These are phyloP conservation scores for Pyrenochaeta sp. DNA, from an alignment of 2,329 filamentous ascomycete genomes.

Conservation along the genomic window DNA sequence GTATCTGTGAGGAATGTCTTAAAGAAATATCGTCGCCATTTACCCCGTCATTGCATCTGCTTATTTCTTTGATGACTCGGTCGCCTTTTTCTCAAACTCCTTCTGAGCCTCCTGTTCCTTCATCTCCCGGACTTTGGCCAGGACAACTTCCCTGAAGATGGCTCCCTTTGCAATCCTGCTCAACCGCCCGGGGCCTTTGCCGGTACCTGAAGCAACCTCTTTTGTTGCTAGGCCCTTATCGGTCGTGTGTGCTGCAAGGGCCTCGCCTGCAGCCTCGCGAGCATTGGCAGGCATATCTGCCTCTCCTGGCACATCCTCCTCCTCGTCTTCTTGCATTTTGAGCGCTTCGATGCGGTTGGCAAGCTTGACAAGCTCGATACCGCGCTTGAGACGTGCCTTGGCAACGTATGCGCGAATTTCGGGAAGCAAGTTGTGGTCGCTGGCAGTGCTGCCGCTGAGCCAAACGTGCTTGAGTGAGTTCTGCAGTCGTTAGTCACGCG, in stretches of 20 bases:
- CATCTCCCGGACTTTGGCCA: slow-evolving; percentile 92
- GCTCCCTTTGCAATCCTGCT: slow-evolving; percentile 68
- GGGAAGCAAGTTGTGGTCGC: slow-evolving; percentile 94
- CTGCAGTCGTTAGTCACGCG: slow-evolving; percentile 51
- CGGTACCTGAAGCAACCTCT: slow-evolving; percentile 27
- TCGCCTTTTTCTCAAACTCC: slow-evolving; percentile 68
- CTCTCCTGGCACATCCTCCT: slow-evolving; percentile 69
- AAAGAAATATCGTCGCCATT: slow-evolving; percentile 6
- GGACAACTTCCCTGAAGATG: slow-evolving; percentile 92
- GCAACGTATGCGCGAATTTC: slow-evolving; percentile 96
- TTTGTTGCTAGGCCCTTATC: slow-evolving; percentile 40
- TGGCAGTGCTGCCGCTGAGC: slow-evolving; percentile 90
- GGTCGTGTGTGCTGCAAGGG: slow-evolving; percentile 42
- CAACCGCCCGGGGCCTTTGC: slow-evolving; percentile 59
- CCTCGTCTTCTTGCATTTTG: slow-evolving; percentile 91
- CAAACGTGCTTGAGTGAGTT: slow-evolving; percentile 83
- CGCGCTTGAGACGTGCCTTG: slow-evolving; percentile 86
- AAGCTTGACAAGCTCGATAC: slow-evolving; percentile 95
- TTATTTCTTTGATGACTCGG: slow-evolving; percentile 41
- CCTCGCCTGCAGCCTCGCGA: slow-evolving; percentile 62
- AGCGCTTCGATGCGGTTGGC: slow-evolving; percentile 94
- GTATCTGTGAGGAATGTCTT: slow-evolving; percentile 15
- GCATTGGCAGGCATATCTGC: slow-evolving; percentile 69
- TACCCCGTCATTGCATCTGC: slow-evolving; percentile 10
- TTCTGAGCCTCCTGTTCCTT: slow-evolving; percentile 83